Evolutionary conservation across 2,329 filamentous ascomycete genomes (phyloP), one percentile per base, ranked within the genome.

Genomic region (Sphaerulina vaccinii): DNA sequence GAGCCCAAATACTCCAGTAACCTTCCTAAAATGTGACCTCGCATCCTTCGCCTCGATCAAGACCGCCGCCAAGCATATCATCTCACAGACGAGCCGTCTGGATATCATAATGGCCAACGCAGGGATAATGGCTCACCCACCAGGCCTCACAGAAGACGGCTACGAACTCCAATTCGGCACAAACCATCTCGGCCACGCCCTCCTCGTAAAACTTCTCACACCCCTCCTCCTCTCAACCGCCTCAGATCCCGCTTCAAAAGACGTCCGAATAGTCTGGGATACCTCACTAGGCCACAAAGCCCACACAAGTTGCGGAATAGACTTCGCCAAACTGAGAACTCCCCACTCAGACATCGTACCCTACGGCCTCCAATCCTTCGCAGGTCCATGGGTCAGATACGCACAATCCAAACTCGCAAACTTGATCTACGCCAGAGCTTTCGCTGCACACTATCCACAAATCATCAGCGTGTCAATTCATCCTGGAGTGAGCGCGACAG

Each of bases 321-420:
- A 60, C 11, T 64, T 66, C 43, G 37, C 49, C 8, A 63, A 65
- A 6, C 59, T 71, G 33, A 64, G 65, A 7, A 65, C 60, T 3
- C 15, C 49, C 5, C 58, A 64, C 45, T 38, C 46, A 11, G 40
- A 51, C 37, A 53, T 59, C 19, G 41, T 50, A 13, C 42, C 38
- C 13, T 22, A 49, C 36, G 36, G 36, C 3, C 24, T 49, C 13
- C 45, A 49, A 41, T 10, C 19, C 21, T 29, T 32, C 9, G 15
- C 45, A 6, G 51, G 46, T 11, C 54, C 54, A 5, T 59, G 55
- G 55, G 11, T 50, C 11, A 71, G 75, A 21, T 80, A 81, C 62
- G 75, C 73, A 3, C 70, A 74, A 36, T 72, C 70, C 24, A 80
- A 80, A 56, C 69, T 80, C 4, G 75, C 76, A 3, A 79, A 79